A percentile compares a stretch with the other conserved stretches of the same genome.
phyloP scores from a whole-genome alignment of 1,284 basidiomycete genomes.

The Boletus semigastroideus region DNA sequence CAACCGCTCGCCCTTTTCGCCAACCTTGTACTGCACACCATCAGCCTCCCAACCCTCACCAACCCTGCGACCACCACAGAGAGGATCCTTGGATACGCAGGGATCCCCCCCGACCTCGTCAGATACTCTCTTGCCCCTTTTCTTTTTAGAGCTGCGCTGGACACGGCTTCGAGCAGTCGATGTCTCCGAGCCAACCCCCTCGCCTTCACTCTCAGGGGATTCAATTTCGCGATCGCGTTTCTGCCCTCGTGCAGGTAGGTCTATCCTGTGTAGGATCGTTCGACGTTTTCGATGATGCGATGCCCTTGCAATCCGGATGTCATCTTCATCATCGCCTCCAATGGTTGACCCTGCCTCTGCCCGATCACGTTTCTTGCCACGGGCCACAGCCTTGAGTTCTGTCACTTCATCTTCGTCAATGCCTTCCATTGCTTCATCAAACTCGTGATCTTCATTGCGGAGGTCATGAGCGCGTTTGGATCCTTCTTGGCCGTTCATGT shows the following conservation, averaged over 20 bases:
- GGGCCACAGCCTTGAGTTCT: slow-evolving; percentile 34
- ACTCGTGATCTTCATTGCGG: slow-evolving; percentile 36
- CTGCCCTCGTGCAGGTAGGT: slow-evolving; percentile 48
- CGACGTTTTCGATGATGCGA: slow-evolving; percentile 46
- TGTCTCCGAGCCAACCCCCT: slow-evolving; percentile 15
- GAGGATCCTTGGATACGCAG: slow-evolving; percentile 45
- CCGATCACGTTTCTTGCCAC: slow-evolving; percentile 76
- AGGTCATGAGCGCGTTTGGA: slow-evolving; percentile 48
- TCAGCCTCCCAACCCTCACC: slow-evolving; percentile 76
- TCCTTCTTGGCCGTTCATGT: slow-evolving; percentile 39
- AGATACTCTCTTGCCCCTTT: slow-evolving; percentile 32
- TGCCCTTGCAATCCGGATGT: slow-evolving; percentile 37
- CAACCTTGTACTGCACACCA: slow-evolving; percentile 68
- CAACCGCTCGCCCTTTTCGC: slow-evolving; percentile 65
- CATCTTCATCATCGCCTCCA: slow-evolving; percentile 60
- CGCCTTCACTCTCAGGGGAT: slow-evolving; percentile 45
- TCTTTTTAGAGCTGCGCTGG: slow-evolving; percentile 35
- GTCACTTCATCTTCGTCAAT: slow-evolving; percentile 43
- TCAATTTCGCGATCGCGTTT: slow-evolving; percentile 64
- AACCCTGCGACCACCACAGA: slow-evolving; percentile 54
- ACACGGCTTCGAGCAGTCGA: slow-evolving; percentile 22
- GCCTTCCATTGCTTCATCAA: slow-evolving; percentile 32
- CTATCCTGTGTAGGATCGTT: slow-evolving; percentile 48
- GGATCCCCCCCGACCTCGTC: slow-evolving; percentile 39
- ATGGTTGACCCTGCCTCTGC: slow-evolving; percentile 70